Evolutionary conservation across 2,329 filamentous ascomycete species (phyloP).

Genomic region (Emmonsiellopsis sp.): DNA sequence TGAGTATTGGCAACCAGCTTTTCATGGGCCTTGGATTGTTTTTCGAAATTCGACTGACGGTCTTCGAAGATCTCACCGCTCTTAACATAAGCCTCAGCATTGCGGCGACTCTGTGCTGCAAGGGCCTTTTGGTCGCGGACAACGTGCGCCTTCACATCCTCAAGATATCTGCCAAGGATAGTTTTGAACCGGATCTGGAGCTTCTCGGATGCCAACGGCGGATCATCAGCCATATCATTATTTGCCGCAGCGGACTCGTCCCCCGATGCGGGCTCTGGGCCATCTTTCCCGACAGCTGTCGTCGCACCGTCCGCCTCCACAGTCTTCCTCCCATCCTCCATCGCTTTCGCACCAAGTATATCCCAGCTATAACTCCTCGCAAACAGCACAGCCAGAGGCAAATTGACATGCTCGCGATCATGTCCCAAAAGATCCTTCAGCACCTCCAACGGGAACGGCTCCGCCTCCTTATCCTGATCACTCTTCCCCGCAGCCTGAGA

Average conservation of each 20-base stretch:
- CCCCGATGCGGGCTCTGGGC: constrained; percentile 40
- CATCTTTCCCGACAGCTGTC: constrained; percentile 32
- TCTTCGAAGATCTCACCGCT: constrained; percentile 98
- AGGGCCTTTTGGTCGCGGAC: constrained; percentile 87
- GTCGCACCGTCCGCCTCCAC: constrained; percentile 71
- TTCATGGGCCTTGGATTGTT: constrained; percentile 83
- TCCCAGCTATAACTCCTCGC: constrained; percentile 97
- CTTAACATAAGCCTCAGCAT: constrained; percentile 96
- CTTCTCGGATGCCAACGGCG: constrained; percentile 65
- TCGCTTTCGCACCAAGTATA: constrained; percentile 67
- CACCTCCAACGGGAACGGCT: constrained; percentile 95
- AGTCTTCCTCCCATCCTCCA: constrained; percentile 69
- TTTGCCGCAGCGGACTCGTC: constrained; percentile 42
- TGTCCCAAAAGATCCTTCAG: constrained; percentile 91
- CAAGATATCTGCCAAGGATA: constrained; percentile 78
- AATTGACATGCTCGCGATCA: constrained; percentile 82
- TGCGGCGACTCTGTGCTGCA: constrained; percentile 76
- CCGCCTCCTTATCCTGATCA: constrained; percentile 59
- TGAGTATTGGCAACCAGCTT: constrained; percentile 85
- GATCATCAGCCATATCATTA: constrained; percentile 44
- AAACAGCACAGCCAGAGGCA: constrained; percentile 87
- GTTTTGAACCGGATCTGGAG: constrained; percentile 78
- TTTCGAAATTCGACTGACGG: constrained; percentile 90
- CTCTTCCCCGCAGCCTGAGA: constrained; percentile 44
- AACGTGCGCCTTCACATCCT: constrained; percentile 83